Conservation (phyloP, 2,329 filamentous ascomycete species). For the Cordyceps militaris region DNA sequence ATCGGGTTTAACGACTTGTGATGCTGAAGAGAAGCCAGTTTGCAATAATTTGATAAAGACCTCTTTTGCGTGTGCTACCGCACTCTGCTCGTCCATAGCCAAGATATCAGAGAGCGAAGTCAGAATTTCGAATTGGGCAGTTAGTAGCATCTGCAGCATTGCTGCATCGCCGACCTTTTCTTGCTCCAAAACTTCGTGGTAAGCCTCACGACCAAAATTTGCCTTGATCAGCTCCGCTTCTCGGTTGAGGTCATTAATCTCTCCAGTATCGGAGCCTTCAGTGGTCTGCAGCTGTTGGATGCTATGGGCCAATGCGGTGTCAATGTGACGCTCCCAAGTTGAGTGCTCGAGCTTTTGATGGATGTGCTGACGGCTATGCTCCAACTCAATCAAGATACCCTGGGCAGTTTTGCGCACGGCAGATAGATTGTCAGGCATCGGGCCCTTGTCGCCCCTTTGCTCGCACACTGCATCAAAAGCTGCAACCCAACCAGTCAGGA, state of each 20-base stretch:
- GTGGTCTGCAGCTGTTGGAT: slow-evolving; percentile 66
- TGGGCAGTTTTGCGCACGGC: slow-evolving; percentile 82
- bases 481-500: slow-evolving; percentile 87
- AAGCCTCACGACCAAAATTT: slow-evolving; percentile 72
- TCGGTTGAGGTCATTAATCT: slow-evolving; percentile 64
- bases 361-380: slow-evolving; percentile 83
- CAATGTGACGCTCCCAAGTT: slow-evolving; percentile 82
- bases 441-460: slow-evolving; percentile 52
- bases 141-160: slow-evolving; percentile 74
- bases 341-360: slow-evolving; percentile 74
- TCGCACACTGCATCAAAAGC: slow-evolving; percentile 83
- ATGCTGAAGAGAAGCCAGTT: slow-evolving; percentile 64
- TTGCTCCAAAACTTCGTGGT: slow-evolving; percentile 71
- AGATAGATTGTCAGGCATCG: slow-evolving; percentile 60
- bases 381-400: slow-evolving; percentile 81
- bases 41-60: slow-evolving; percentile 74
- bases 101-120: slow-evolving; percentile 75
- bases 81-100: slow-evolving; percentile 75
- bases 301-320: slow-evolving; percentile 81
- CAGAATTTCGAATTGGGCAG: slow-evolving; percentile 88
- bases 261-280: slow-evolving; percentile 42
- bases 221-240: slow-evolving; percentile 83
- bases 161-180: slow-evolving; percentile 74
- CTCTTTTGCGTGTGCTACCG: slow-evolving; percentile 68
- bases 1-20: slow-evolving; percentile 87